Evolutionary conservation across 1,284 basidiomycete species (phyloP), one percentile per base, ranked within the genome.

Genomic region (Thecaphora frezii): DNA sequence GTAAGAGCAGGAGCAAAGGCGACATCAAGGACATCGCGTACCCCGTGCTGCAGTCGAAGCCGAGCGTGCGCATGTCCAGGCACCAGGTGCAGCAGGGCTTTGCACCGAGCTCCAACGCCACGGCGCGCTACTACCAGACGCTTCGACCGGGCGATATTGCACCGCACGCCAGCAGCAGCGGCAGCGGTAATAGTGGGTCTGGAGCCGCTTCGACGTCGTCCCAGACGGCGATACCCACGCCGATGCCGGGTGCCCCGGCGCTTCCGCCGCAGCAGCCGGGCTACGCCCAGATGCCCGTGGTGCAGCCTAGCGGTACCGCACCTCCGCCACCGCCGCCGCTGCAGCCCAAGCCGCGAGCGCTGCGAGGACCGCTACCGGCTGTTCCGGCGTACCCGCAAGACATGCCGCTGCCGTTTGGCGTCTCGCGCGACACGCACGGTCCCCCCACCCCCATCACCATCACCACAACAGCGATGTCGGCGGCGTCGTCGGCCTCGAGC

Each of bases 11-110:
- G 23, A 16, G 45, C 12, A 25, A 2, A 44, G 1, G 22, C 12
- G 26, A 19, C 43, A 25, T 33, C 44, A 25, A 26, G 26, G 16
- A 18, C 26, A 25, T 46, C 51, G 3, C 26, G n/a, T 63, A 46
- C 26, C 47, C 46, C 33, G 44, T 42, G 24, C 45, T 48, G 24
- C 33, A 26, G 28, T 43, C 46, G 26, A 22, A 26, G 26, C 22
- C 14, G 13, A 45, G 33, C 28, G 19, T 36, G 14, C 53, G 63
- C 33, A 65, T 65, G 61, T 44, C 45, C 16, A 36, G 38, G 19
- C 62, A 65, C 25, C 62, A 65, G 46, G 44, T 38, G 25, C 38
- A 54, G 26, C 62, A 65, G 28, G 62, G 61, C 22, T 59, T 59
- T 39, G 56, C 56, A 21, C 56, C 56, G 7, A 48, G 38, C 37